These are phyloP conservation scores for Ascochyta fabae DNA, from an alignment of 2,329 filamentous ascomycete genomes.

Conservation along the genomic window DNA sequence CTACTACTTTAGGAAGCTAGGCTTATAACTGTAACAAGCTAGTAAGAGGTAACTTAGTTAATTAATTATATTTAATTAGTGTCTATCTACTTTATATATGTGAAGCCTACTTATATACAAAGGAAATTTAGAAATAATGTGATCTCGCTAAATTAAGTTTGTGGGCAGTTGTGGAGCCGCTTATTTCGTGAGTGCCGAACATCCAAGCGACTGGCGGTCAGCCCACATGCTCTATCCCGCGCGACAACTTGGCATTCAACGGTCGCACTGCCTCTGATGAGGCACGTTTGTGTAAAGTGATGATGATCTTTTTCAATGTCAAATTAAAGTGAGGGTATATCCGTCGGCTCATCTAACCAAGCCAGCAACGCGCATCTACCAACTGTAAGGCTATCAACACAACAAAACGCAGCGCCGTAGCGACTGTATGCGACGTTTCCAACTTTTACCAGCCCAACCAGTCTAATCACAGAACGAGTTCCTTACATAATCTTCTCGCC, in stretches of 20 bases:
- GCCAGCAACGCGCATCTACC: background rate
- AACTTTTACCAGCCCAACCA: constrained; percentile 8
- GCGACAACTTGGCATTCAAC: background rate
- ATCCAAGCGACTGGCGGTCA: too few species aligned
- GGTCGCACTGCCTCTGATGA: background rate
- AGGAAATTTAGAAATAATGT: too few species aligned
- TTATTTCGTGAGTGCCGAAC: too few species aligned
- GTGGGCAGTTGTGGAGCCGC: too few species aligned
- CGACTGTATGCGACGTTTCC: constrained; percentile 7
- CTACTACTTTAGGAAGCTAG: too few species aligned
- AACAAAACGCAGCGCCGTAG: constrained; percentile 13
- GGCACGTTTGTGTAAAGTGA: background rate
- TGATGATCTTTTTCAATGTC: constrained; percentile 1
- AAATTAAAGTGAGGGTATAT: constrained; percentile 20
- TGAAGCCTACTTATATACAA: too few species aligned
- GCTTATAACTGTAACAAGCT: too few species aligned
- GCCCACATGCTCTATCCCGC: too few species aligned
- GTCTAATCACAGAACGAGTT: background rate
- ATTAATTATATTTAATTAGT: too few species aligned
- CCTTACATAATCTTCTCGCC: constrained; percentile 21
- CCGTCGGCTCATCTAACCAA: background rate
- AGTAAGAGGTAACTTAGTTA: too few species aligned
- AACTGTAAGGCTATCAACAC: constrained; percentile 12
- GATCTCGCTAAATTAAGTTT: too few species aligned
- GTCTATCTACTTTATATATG: too few species aligned